phyloP scores from a whole-genome alignment of 2,329 filamentous ascomycete genomes.

The Trichoderma polysporum region DNA sequence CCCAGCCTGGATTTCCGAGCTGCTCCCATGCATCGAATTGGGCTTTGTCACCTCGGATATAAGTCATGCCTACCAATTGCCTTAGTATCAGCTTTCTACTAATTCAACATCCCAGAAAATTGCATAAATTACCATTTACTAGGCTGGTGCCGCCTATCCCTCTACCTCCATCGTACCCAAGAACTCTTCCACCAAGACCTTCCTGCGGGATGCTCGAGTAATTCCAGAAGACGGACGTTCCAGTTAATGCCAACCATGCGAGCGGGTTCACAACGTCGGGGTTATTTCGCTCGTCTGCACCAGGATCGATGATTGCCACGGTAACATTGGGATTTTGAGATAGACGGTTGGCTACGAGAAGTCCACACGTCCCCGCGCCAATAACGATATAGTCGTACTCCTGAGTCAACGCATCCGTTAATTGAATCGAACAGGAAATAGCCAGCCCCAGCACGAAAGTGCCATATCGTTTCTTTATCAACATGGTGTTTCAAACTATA shows the following conservation, averaged over 20 bases:
- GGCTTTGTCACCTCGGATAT: conserved; percentile 43
- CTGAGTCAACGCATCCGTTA: not conserved
- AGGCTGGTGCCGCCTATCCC: conserved; percentile 42
- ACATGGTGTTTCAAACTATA: not conserved
- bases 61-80: conserved; percentile 42
- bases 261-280: conserved; percentile 23
- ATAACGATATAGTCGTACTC: conserved; percentile 31
- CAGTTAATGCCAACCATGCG: conserved; percentile 29
- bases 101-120: not conserved
- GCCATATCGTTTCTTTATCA: not conserved
- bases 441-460: not conserved
- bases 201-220: conserved; percentile 36
- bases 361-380: conserved; percentile 32
- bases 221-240: conserved; percentile 37
- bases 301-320: conserved; percentile 31
- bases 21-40: conserved; percentile 34
- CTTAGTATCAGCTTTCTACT: not conserved
- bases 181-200: conserved; percentile 32
- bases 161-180: conserved; percentile 37
- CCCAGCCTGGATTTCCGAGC: conserved; percentile 32
- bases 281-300: conserved; percentile 23
- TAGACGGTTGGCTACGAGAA: conserved; percentile 30
- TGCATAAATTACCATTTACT: conserved; percentile 38
- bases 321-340: conserved; percentile 25
- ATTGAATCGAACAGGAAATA: not conserved